A percentile compares a stretch with the other conserved stretches of the same genome.
phyloP scores from a whole-genome alignment of 768 basidiomycete genomes.

The Pisolithus microcarpus region DNA sequence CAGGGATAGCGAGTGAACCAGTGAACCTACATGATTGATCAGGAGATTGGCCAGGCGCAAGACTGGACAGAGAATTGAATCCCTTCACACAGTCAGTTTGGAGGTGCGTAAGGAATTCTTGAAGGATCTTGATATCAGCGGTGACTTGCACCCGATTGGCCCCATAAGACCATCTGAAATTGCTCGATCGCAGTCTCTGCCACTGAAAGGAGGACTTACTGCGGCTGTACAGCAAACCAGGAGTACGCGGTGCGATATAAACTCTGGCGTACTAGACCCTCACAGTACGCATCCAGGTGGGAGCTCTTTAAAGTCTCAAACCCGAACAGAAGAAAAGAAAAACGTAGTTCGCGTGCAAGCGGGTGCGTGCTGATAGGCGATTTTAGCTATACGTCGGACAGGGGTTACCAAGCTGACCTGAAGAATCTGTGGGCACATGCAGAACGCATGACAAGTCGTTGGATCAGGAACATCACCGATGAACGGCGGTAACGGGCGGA shows the following conservation, averaged over 20 bases:
- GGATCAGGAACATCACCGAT: slow-evolving; percentile 77
- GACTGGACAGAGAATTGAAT: slow-evolving; percentile 50
- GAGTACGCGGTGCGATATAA: slow-evolving; percentile 77
- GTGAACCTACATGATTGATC: slow-evolving; percentile 35
- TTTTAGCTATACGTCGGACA: background rate
- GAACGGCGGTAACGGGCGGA: slow-evolving; percentile 85
- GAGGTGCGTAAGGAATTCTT: slow-evolving; percentile 74
- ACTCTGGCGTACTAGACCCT: slow-evolving; percentile 63
- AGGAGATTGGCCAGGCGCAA: slow-evolving; percentile 45
- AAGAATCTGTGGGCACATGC: slow-evolving; percentile 59
- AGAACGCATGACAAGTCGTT: slow-evolving; percentile 80
- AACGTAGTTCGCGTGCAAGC: slow-evolving; percentile 82
- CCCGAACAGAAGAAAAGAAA: slow-evolving; percentile 86
- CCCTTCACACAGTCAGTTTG: slow-evolving; percentile 67
- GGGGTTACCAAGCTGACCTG: slow-evolving; percentile 46
- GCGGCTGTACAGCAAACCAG: slow-evolving; percentile 92
- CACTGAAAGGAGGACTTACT: slow-evolving; percentile 46
- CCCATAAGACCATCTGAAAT: slow-evolving; percentile 87
- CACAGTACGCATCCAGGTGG: slow-evolving; percentile 74
- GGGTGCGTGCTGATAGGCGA: slow-evolving; percentile 68
- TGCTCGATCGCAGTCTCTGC: background rate
- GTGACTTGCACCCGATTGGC: slow-evolving; percentile 86
- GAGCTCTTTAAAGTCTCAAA: slow-evolving; percentile 90
- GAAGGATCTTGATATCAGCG: slow-evolving; percentile 79
- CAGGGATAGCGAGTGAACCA: background rate